These are phyloP conservation scores for Fusarium fracticaudum DNA, from an alignment of 2,329 filamentous ascomycete genomes.

Conservation along the genomic window DNA sequence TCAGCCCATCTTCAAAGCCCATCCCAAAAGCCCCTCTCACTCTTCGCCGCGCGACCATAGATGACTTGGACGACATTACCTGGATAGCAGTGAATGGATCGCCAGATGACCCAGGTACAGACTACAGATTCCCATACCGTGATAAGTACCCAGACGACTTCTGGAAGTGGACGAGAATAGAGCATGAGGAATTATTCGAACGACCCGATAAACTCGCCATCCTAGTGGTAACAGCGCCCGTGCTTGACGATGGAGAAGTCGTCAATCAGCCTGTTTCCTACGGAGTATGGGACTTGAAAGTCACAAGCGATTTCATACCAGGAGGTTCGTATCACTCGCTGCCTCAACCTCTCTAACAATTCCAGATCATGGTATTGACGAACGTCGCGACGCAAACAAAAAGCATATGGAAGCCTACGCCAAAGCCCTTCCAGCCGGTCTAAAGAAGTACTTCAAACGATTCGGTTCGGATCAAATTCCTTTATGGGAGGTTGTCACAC, in stretches of 20 bases:
- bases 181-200: constrained; percentile 7
- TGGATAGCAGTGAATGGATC: background rate
- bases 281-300: background rate
- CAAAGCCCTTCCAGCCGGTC: background rate
- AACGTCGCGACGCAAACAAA: background rate
- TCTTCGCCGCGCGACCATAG: background rate
- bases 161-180: constrained; percentile 9
- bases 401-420: background rate
- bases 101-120: background rate
- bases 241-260: background rate
- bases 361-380: constrained; percentile 4
- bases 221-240: background rate
- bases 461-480: background rate
- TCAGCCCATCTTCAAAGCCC: background rate
- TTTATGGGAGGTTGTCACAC: background rate
- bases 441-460: background rate
- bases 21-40: background rate
- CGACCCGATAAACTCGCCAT: background rate
- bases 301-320: background rate
- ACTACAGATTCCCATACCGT: background rate
- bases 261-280: background rate
- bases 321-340: background rate
- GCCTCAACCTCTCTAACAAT: background rate
- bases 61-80: background rate
- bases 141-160: background rate